Evolutionary conservation across 306 rosid species (phyloP).

Genomic region (Lathyrus oleraceus): DNA sequence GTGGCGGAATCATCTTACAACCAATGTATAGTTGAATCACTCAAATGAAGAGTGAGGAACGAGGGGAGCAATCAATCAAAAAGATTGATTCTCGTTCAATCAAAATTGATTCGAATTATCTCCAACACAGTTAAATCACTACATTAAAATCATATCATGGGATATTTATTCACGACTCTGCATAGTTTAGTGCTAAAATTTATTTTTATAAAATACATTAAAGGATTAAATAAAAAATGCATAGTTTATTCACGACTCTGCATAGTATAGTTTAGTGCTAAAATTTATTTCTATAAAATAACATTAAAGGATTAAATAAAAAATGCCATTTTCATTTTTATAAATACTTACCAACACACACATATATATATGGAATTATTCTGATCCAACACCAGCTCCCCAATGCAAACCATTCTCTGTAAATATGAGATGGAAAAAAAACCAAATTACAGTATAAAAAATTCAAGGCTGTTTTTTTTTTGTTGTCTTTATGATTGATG

Average conservation of each 20-base stretch:
- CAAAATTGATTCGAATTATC: too few species aligned
- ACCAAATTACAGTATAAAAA: constrained; percentile 39
- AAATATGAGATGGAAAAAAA: constrained; percentile 1
- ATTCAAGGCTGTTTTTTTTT: constrained; percentile 28
- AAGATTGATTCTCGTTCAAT: too few species aligned
- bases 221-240: constrained; percentile 25
- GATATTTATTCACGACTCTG: too few species aligned
- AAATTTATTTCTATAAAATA: not conserved
- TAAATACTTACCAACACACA: constrained; percentile 24
- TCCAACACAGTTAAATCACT: too few species aligned
- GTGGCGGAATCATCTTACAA: too few species aligned
- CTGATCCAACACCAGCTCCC: constrained; percentile 30
- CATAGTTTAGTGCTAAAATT: too few species aligned
- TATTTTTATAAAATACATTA: not conserved
- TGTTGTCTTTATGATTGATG: constrained; percentile 38
- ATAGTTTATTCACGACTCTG: too few species aligned
- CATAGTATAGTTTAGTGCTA: not conserved
- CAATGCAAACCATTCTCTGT: constrained; percentile 34
- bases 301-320: constrained; percentile 21
- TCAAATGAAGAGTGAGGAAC: too few species aligned
- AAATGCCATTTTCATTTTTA: constrained; percentile 29
- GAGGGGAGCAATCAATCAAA: too few species aligned
- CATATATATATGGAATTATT: constrained; percentile 28
- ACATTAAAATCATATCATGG: too few species aligned
- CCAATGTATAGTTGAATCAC: too few species aligned